Evolutionary conservation across 306 rosid species (phyloP), one percentile per base, ranked within the genome.

Genomic region (Datisca glomerata): DNA sequence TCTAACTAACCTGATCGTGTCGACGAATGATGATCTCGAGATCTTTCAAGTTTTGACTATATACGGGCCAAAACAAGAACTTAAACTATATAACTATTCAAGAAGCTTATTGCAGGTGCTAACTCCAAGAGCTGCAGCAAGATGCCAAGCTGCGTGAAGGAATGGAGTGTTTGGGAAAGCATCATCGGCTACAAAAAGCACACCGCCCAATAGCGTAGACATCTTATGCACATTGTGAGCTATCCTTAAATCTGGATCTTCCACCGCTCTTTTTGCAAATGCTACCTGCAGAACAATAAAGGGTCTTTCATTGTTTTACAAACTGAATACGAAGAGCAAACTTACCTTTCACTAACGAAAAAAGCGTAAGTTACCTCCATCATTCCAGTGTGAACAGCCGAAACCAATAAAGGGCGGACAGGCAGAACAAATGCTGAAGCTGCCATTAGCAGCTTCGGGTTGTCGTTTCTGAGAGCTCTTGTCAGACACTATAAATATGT

Each of bases 131-230:
- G 98, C 98, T 34, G 98, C 98, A 34, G 98, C 94, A 39, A 91
- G 86, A 69, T 91, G 98, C 98, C 98, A 91, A 17, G 72, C 96
- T 66, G 98, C 95, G 67, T 91, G 98, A 66, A 91, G 52, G 68
- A 72, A 91, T 24, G 86, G 98, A 24, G 94, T 91, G 44, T 28
- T 5, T 3, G 98, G 98, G 45, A 53, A 84, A 18, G 70, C 32
- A 55, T 91, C 98, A 34, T 91, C 98, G 0, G 98, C 96, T 12
- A 85, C 9, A 49, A 91, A 91, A 46, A 91, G 76, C 47, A 64
- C 53, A 23, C 94, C 96, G 2, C 98, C 78, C 51, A 80, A 12
- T 41, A 91, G 36, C 22, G 92, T 63, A 0, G 98, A 91, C 92
- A 78, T 62, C 70, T 91, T 91, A 46, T 91, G 98, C 60, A 84